These are phyloP conservation scores for Fusarium lyarnte DNA, from an alignment of 2,329 filamentous ascomycete species.

Conservation along the genomic window DNA sequence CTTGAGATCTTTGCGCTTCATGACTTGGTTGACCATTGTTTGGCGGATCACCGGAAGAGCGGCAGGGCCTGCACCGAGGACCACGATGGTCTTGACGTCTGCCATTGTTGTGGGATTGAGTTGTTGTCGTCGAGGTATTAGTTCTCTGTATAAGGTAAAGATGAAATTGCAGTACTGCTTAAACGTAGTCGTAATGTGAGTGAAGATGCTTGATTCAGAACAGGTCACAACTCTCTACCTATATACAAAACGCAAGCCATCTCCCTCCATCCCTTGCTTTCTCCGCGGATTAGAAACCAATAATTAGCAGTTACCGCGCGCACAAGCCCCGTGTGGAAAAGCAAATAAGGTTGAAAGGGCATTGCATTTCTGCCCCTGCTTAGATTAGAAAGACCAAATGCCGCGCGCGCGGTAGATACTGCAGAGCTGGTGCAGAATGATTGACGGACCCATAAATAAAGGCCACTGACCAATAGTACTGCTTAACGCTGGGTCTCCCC, in stretches of 20 bases:
- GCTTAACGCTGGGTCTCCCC: background rate
- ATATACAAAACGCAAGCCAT: conserved; percentile 4
- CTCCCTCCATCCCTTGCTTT: background rate
- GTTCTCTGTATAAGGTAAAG: background rate
- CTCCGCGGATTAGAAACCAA: conserved; percentile 10
- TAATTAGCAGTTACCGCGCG: background rate
- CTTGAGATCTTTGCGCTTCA: conserved; percentile 53
- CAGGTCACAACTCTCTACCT: background rate
- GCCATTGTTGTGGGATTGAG: conserved; percentile 20
- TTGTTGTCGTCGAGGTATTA: background rate
- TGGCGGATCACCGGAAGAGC: conserved; percentile 61
- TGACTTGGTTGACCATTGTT: conserved; percentile 56
- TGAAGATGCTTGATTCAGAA: background rate
- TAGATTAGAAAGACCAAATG: background rate
- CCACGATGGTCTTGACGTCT: conserved; percentile 54
- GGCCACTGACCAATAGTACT: background rate
- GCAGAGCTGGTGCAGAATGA: background rate
- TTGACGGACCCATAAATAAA: background rate
- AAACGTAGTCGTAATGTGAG: background rate
- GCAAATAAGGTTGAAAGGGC: background rate
- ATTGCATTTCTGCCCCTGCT: background rate
- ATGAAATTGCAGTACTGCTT: background rate
- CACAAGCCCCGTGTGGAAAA: background rate
- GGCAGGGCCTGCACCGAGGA: conserved; percentile 60
- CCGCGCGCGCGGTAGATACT: conserved; percentile 4